A percentile compares a stretch with the other conserved stretches of the same genome.
Evolutionary conservation across 495 filamentous ascomycete genomes (phyloP).

Genomic region (Margaritispora aquatica): DNA sequence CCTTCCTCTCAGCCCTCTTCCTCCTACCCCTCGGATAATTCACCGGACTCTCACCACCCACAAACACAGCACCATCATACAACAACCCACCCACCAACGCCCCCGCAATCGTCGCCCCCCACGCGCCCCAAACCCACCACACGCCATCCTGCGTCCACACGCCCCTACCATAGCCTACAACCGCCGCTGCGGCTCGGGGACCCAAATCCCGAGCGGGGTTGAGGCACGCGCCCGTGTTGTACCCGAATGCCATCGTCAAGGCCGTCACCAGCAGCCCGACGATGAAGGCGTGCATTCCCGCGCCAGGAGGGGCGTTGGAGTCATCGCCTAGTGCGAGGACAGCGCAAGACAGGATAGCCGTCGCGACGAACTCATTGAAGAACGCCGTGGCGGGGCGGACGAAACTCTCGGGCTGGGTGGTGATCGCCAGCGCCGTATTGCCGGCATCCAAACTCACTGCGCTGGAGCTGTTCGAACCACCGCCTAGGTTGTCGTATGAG

Average conservation of each 20-base stretch:
- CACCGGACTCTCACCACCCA: slow-evolving; percentile 43
- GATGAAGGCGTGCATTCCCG: slow-evolving; percentile 43
- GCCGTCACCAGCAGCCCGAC: slow-evolving; percentile 39
- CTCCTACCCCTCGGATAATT: slow-evolving; percentile 35
- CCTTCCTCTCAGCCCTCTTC: not conserved
- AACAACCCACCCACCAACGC: slow-evolving; percentile 37
- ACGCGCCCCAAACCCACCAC: slow-evolving; percentile 48
- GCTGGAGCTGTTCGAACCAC: not conserved
- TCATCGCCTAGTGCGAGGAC: slow-evolving; percentile 50
- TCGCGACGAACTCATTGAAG: slow-evolving; percentile 45
- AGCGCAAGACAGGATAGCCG: slow-evolving; percentile 36
- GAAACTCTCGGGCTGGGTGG: slow-evolving; percentile 38
- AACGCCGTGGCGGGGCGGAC: slow-evolving; percentile 41
- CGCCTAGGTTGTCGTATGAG: slow-evolving; percentile 23
- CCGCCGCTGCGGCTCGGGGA: slow-evolving; percentile 32
- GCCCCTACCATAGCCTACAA: slow-evolving; percentile 35
- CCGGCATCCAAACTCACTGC: slow-evolving; percentile 18
- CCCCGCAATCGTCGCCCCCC: slow-evolving; percentile 36
- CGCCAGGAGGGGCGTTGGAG: slow-evolving; percentile 46
- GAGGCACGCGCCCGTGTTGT: slow-evolving; percentile 41
- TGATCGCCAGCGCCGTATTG: slow-evolving; percentile 29
- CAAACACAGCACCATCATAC: slow-evolving; percentile 47
- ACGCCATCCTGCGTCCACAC: slow-evolving; percentile 31
- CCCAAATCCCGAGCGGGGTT: slow-evolving; percentile 49
- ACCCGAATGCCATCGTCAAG: slow-evolving; percentile 38